Evolutionary conservation across 345 rosid species (phyloP).

Genomic region (Rubroshorea leprosula): DNA sequence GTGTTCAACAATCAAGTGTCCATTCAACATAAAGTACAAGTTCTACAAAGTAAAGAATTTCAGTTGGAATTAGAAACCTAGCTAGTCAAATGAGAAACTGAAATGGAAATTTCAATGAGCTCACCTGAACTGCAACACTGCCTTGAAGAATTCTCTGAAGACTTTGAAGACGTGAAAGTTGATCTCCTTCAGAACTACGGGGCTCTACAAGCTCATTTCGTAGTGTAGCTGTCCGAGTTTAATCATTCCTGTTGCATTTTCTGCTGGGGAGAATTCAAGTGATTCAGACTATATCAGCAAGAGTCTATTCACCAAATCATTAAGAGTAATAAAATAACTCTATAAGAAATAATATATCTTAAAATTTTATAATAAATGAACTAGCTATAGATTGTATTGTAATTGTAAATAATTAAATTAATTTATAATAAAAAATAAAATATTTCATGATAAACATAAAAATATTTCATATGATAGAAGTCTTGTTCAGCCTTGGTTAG

Average conservation of each 20-base stretch:
- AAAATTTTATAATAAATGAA: no score
- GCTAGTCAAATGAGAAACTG: neutral
- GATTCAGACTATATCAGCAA: slow-evolving; percentile 87
- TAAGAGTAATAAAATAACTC: no score
- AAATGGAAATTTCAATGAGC: slow-evolving; percentile 16
- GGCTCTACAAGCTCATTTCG: slow-evolving; percentile 97
- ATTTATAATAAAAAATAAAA: no score
- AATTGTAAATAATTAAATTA: no score
- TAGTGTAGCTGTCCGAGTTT: slow-evolving; percentile 89
- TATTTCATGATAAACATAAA: no score
- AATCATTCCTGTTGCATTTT: slow-evolving; percentile 98
- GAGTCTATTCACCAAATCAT: slow-evolving; percentile 86
- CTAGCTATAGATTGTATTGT: no score
- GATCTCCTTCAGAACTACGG: slow-evolving; percentile 98
- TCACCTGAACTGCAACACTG: slow-evolving; percentile 97
- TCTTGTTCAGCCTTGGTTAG: no score
- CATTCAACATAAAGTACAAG: no score
- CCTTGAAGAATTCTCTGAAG: slow-evolving; percentile 98
- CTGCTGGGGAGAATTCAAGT: slow-evolving; percentile 96
- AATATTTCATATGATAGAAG: no score
- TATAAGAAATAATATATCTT: no score
- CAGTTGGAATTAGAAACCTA: neutral
- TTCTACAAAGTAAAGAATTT: no score
- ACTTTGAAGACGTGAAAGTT: slow-evolving; percentile 91
- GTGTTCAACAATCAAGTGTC: no score